Base-by-base conservation (phyloP, 2,329 filamentous ascomycete species). In the Polychaeton citri region DNA sequence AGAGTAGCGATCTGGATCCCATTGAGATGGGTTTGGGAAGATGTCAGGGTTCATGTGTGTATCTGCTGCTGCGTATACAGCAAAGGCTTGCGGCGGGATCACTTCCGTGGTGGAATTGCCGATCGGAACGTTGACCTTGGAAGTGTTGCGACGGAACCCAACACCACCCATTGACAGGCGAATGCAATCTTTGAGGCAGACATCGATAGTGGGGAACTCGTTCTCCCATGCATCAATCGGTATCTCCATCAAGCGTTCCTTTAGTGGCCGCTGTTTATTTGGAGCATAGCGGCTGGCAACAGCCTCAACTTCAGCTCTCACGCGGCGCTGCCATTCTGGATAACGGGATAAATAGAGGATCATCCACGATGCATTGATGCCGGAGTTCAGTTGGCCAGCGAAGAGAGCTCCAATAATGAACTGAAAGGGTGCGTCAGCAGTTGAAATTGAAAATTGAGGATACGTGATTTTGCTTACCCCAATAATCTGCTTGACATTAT, bases 351-450 rank as follows among this genome's bases (percentile, higher is more conserved):
- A 58, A 58, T 69, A 62, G 50, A 64, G 41, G 41, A 75, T 49
- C 41, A 74, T 54, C 61, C 65, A 74, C 2, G 65, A 64, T 1
- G 67, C 65, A 43, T 71, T 74, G 48, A 72, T 64, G 26, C 69
- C 70, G 17, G 58, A 69, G 52, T 75, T 76, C n/a, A 74, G 43
- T 21, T 69, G 56, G n/a, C 71, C 71, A 1, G 71, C 71, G 46
- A 71, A 73, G 3, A 76, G 53, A 0, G 68, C 57, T 9, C 64
- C 63, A n/a, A 74, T 54, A 21, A 72, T 58, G 50, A 74, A 72
- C 57, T 66, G 43, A 12, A 47, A 30, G 12, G 10, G 15, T 16
- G 17, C 19, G 15, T 19, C 15, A 12, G 34, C 12, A 10, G 15
- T 10, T 15, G 6, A 15, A 12, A n/a, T 10, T 32, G 30, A 10